Conservation (phyloP, 2,329 filamentous ascomycete genomes). For the Cercospora zeae-maydis region DNA sequence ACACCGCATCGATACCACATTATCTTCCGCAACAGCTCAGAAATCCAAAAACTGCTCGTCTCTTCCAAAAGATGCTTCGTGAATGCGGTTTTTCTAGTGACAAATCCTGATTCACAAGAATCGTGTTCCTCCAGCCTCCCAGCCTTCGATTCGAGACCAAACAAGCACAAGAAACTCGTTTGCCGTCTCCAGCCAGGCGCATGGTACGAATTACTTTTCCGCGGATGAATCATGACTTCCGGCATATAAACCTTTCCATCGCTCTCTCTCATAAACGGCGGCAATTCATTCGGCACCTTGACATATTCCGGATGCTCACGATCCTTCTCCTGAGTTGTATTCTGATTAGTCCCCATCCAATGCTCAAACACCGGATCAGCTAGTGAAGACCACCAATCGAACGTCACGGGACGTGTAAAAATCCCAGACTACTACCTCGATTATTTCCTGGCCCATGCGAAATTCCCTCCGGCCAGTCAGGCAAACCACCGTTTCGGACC, state of each 20-base stretch:
- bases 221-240: slow-evolving; percentile 40
- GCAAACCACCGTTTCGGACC: neutral
- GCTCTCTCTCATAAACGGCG: slow-evolving; percentile 28
- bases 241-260: slow-evolving; percentile 37
- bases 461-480: neutral
- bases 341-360: slow-evolving; percentile 33
- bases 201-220: slow-evolving; percentile 28
- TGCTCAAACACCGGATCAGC: slow-evolving; percentile 34
- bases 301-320: neutral
- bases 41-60: no score
- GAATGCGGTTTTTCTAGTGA: no score
- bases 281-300: slow-evolving; percentile 26
- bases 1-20: no score
- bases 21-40: no score
- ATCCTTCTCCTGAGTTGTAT: neutral
- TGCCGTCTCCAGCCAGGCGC: neutral
- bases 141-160: no score
- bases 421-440: slow-evolving; percentile 32
- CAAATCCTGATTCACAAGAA: no score
- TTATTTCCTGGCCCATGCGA: neutral
- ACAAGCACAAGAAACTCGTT: neutral
- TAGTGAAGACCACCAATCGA: slow-evolving; percentile 36
- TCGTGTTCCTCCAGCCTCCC: no score
- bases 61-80: no score
- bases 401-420: slow-evolving; percentile 23